phyloP scores from a whole-genome alignment of 768 basidiomycete genomes.

The Tulasnella sp. region DNA sequence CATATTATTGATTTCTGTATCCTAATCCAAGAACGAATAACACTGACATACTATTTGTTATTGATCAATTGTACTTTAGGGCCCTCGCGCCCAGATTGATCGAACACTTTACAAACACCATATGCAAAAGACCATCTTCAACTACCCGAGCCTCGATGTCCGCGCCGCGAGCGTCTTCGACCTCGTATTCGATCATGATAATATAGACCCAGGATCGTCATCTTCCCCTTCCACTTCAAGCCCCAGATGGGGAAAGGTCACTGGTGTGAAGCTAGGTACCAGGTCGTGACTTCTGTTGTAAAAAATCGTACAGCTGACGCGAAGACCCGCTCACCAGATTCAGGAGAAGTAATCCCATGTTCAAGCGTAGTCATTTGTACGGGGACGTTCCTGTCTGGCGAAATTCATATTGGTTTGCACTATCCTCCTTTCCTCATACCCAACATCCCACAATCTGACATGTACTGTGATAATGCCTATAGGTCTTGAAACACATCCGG shows the following conservation, averaged over 20 bases:
- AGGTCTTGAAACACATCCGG: slow-evolving; percentile 38
- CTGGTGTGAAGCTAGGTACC: slow-evolving; percentile 60
- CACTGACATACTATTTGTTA: too few relatives aligned
- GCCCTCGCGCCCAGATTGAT: slow-evolving; percentile 83
- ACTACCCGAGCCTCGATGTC: slow-evolving; percentile 60
- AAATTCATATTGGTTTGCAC: slow-evolving; percentile 70
- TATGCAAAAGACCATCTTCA: slow-evolving; percentile 60
- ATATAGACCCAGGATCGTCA: slow-evolving; percentile 15
- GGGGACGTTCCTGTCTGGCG: slow-evolving; percentile 83
- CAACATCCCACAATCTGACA: too few relatives aligned
- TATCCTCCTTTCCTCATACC: not conserved
- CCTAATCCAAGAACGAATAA: too few relatives aligned
- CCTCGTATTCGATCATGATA: slow-evolving; percentile 48
- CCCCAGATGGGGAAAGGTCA: slow-evolving; percentile 28
- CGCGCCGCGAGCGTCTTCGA: slow-evolving; percentile 69
- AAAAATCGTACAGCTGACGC: too few relatives aligned
- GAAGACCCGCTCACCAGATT: too few relatives aligned
- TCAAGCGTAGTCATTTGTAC: slow-evolving; percentile 81
- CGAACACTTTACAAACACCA: slow-evolving; percentile 69
- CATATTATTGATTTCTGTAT: slow-evolving; percentile 18
- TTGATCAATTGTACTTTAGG: slow-evolving; percentile 42
- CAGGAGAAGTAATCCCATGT: slow-evolving; percentile 63
- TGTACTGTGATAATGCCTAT: not conserved
- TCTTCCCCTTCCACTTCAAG: slow-evolving; percentile 24
- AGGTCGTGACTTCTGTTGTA: too few relatives aligned